Evolutionary conservation across 768 basidiomycete genomes (phyloP).

Genomic region (Macrolepiota albuminosa): DNA sequence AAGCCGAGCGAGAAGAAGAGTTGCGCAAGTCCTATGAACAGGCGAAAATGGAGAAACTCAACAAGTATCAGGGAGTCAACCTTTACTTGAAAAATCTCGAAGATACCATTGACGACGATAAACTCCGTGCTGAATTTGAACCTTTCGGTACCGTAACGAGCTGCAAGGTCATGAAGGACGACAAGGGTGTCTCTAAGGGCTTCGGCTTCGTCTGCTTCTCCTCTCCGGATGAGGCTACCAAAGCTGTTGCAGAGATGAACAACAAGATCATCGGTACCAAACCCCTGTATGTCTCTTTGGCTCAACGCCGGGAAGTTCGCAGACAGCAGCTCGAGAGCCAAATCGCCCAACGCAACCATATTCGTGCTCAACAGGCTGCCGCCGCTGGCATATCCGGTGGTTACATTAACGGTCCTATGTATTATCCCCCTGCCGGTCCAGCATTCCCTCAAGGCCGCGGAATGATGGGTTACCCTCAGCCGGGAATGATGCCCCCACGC

Average conservation of each 20-base stretch:
- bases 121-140: constrained; percentile 94
- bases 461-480: constrained; percentile 79
- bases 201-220: constrained; percentile 99
- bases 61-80: constrained; percentile 99
- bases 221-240: constrained; percentile 96
- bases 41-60: constrained; percentile 94
- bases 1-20: constrained; percentile 97
- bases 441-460: constrained; percentile 78
- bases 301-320: constrained; percentile 96
- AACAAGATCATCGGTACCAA: constrained; percentile 99
- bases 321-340: constrained; percentile 98
- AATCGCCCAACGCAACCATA: constrained; percentile 96
- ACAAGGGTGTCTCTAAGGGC: constrained; percentile 88
- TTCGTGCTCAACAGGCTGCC: constrained; percentile 93
- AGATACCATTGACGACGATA: constrained; percentile 96
- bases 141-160: constrained; percentile 96
- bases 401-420: constrained; percentile 83
- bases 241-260: constrained; percentile 99
- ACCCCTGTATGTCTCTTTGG: constrained; percentile 97
- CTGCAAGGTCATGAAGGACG: constrained; percentile 99
- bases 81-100: constrained; percentile 99
- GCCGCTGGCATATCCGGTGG: constrained; percentile 80
- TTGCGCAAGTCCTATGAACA: constrained; percentile 90
- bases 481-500: constrained; percentile 84
- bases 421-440: constrained; percentile 80